phyloP scores from a whole-genome alignment of 768 basidiomycete species.

The Podaxis sp. region DNA sequence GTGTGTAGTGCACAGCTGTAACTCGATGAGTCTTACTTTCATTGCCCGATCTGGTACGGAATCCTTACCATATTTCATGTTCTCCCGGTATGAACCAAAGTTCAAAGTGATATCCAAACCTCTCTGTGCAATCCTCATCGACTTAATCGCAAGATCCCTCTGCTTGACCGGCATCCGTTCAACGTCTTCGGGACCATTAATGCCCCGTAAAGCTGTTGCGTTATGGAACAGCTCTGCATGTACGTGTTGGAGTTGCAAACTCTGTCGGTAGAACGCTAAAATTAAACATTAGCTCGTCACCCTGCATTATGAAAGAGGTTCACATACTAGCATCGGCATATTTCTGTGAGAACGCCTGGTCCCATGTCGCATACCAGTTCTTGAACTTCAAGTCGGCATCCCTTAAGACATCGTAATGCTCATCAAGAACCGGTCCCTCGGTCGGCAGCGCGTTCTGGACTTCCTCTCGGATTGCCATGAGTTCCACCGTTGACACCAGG shows the following conservation, averaged over 20 bases:
- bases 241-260: conserved; percentile 81
- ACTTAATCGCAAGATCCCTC: conserved; percentile 72
- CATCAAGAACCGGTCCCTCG: conserved; percentile 68
- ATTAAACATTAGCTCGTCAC: neutral
- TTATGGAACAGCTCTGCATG: conserved; percentile 85
- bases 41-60: neutral
- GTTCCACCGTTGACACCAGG: conserved; percentile 89
- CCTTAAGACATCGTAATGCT: conserved; percentile 66
- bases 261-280: conserved; percentile 83
- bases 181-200: conserved; percentile 84
- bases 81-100: conserved; percentile 80
- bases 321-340: conserved; percentile 74
- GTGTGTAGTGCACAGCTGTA: conserved; percentile 83
- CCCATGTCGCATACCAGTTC: conserved; percentile 80
- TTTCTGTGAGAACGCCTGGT: conserved; percentile 73
- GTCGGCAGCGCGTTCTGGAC: conserved; percentile 78
- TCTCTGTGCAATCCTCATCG: conserved; percentile 77
- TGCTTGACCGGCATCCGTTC: conserved; percentile 78
- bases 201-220: conserved; percentile 76
- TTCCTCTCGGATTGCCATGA: conserved; percentile 85
- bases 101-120: conserved; percentile 84
- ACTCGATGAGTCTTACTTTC: conserved; percentile 7
- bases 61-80: conserved; percentile 81
- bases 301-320: neutral
- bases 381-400: conserved; percentile 76